These are phyloP conservation scores for Epicoccum sorghinum DNA, from an alignment of 2,329 filamentous ascomycete genomes.

Conservation along the genomic window DNA sequence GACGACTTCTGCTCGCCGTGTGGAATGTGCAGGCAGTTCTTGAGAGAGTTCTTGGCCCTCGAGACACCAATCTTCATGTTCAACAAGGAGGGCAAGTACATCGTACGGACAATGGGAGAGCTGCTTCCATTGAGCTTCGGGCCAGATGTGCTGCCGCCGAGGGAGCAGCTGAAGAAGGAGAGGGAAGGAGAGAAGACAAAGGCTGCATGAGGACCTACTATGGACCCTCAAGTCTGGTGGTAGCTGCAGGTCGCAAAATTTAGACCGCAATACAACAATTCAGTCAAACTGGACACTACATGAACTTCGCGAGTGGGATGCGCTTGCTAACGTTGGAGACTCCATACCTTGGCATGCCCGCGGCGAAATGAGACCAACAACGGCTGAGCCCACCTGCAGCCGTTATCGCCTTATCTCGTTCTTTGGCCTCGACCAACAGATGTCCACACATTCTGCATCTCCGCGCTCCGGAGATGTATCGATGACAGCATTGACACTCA, in stretches of 20 bases:
- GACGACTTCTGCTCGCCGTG: conserved; percentile 66
- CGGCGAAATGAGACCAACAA: conserved; percentile 4
- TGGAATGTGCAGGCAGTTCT: conserved; percentile 92
- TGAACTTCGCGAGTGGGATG: not conserved
- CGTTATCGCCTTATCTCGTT: conserved; percentile 17
- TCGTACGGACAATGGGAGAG: conserved; percentile 72
- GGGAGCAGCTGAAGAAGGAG: conserved; percentile 40
- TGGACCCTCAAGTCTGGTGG: not conserved
- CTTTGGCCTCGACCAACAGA: conserved; percentile 12
- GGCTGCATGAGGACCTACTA: conserved; percentile 9
- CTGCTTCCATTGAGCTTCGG: conserved; percentile 61
- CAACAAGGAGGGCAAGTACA: conserved; percentile 76
- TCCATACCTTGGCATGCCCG: conserved; percentile 9
- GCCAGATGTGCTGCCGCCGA: conserved; percentile 54
- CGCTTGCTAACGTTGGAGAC: not conserved
- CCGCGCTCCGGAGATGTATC: conserved; percentile 46
- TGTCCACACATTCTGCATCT: conserved; percentile 33
- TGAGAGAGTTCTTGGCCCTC: conserved; percentile 56
- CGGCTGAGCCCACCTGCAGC: conserved; percentile 5
- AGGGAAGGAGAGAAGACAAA: conserved; percentile 35
- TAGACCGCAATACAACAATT: not conserved
- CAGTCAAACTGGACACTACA: not conserved
- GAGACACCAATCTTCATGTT: conserved; percentile 87
- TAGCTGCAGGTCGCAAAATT: not conserved
- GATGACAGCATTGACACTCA: conserved; percentile 24